These are phyloP conservation scores for Takakia lepidozioides DNA, from an alignment of 225 moss, liverwort and hornwort genomes.

Conservation along the genomic window DNA sequence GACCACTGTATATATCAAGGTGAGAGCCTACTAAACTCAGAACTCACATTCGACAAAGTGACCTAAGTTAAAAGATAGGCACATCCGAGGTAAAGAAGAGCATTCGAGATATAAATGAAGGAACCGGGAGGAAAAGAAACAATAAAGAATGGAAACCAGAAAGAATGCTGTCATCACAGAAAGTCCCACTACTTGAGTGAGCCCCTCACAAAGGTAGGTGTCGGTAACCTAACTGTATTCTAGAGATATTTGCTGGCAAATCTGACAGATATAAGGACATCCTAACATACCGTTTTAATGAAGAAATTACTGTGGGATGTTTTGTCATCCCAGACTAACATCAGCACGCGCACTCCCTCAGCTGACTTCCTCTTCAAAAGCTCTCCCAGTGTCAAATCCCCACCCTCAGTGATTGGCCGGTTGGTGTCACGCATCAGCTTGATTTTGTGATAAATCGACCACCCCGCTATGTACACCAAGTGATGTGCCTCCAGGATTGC, in stretches of 20 bases:
- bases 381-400: constrained; percentile 59
- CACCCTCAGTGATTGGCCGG: constrained; percentile 49
- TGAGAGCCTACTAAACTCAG: no score
- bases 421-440: constrained; percentile 52
- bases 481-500: constrained; percentile 82
- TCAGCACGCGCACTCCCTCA: constrained; percentile 81
- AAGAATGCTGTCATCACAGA: background rate
- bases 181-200: no score
- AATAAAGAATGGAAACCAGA: no score
- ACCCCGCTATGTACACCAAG: constrained; percentile 82
- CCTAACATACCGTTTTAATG: constrained; percentile 60
- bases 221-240: background rate
- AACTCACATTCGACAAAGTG: no score
- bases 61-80: no score
- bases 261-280: no score
- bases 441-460: constrained; percentile 70
- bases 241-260: background rate
- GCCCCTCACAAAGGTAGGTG: no score
- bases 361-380: constrained; percentile 77
- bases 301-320: constrained; percentile 67
- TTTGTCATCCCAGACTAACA: constrained; percentile 91
- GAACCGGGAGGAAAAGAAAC: no score
- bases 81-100: no score
- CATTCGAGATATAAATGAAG: no score
- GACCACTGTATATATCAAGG: no score